Conservation (phyloP, 2,329 filamentous ascomycete genomes). For the Colletotrichum sp. region DNA sequence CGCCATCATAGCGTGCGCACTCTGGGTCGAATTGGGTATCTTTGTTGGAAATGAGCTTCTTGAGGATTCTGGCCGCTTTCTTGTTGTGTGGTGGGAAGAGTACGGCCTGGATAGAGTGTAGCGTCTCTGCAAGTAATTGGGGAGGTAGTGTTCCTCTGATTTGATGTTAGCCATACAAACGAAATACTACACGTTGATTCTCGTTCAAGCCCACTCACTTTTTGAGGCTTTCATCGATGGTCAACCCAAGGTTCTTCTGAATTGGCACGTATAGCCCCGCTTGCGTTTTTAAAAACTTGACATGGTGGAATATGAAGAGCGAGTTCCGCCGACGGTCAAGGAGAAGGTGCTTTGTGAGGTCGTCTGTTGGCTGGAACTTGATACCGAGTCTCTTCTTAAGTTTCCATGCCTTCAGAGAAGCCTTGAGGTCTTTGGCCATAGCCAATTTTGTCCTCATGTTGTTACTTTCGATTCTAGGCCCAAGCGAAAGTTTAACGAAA, state of each 20-base stretch:
- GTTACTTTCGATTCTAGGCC: no score
- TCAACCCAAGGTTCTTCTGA: background rate
- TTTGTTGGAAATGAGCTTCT: background rate
- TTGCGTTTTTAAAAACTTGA: background rate
- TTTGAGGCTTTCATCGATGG: background rate
- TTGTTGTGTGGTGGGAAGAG: background rate
- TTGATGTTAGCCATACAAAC: background rate
- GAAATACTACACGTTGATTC: rapidly evolving
- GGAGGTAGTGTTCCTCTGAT: background rate
- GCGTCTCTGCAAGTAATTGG: background rate
- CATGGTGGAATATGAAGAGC: background rate
- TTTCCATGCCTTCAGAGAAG: background rate
- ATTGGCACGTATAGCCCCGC: background rate
- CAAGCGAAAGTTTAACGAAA: background rate
- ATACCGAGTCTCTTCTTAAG: background rate
- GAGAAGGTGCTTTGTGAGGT: background rate
- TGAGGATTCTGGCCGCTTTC: background rate
- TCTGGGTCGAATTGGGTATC: background rate
- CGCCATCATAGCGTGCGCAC: background rate
- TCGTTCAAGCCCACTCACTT: background rate
- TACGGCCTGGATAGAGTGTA: background rate
- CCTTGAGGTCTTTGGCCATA: background rate
- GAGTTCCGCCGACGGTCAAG: background rate
- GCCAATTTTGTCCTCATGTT: background rate
- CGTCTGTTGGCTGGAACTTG: background rate